Evolutionary conservation across 208 protist species (phyloP).

Genomic region (Crithidia expoeki): DNA sequence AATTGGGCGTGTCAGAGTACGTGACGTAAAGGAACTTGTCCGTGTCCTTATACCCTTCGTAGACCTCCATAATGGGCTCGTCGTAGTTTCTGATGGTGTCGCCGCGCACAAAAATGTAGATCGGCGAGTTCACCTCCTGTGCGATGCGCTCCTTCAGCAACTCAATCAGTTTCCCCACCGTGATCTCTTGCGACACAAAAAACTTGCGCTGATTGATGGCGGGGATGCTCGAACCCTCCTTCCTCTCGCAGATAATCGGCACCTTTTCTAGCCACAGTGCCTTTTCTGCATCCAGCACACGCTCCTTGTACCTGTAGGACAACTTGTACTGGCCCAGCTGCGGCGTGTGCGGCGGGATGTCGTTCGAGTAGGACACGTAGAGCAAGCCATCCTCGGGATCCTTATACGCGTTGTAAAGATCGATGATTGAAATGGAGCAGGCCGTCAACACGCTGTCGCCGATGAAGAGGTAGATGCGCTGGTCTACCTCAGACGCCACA

Average conservation of each 20-base stretch:
- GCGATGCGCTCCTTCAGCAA: conserved; percentile 25
- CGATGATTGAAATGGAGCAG: conserved; percentile 23
- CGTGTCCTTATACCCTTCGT: conserved; percentile 10
- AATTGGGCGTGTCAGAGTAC: conserved; percentile 8
- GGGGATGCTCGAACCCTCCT: conserved; percentile 67
- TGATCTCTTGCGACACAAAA: conserved; percentile 33
- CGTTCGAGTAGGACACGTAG: conserved; percentile 73
- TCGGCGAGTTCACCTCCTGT: conserved; percentile 12
- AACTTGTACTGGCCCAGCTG: conserved; percentile 43
- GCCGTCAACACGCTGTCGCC: conserved; percentile 41
- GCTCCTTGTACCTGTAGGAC: conserved; percentile 53
- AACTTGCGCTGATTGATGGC: conserved; percentile 91
- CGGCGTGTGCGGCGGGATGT: conserved; percentile 46
- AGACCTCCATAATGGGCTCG: conserved; percentile 18
- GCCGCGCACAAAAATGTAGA: conserved; percentile 29
- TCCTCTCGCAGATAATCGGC: conserved; percentile 92
- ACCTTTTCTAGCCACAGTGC: conserved; percentile 74
- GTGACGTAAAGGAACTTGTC: conserved; percentile 18
- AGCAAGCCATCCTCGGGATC: conserved; percentile 89
- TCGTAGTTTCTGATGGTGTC: conserved; percentile 16
- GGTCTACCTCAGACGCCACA: conserved; percentile 21
- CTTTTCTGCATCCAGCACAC: conserved; percentile 51
- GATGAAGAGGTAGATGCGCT: conserved; percentile 36
- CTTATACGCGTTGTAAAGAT: conserved; percentile 85
- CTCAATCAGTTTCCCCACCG: conserved; percentile 18